Percentiles rank a stretch among this genome's conserved stretches.
These are phyloP conservation scores for Allantophomopsis cytisporea DNA, from an alignment of 2,329 filamentous ascomycete genomes.

Conservation along the genomic window DNA sequence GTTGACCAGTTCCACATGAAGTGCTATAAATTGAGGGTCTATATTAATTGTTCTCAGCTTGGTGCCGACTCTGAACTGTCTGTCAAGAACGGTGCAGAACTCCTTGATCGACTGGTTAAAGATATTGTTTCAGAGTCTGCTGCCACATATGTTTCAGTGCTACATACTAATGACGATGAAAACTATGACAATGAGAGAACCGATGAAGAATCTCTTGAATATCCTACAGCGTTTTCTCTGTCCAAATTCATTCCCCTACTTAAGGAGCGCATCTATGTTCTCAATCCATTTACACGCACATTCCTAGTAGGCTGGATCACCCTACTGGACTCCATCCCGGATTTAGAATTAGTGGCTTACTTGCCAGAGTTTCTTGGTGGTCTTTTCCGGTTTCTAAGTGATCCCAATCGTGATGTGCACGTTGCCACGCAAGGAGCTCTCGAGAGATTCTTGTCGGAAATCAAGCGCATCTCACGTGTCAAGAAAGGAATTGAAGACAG, in stretches of 20 bases:
- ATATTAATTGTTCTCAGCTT: conserved; percentile 40
- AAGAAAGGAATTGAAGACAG: conserved; percentile 89
- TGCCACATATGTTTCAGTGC: conserved; percentile 82
- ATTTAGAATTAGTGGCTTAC: conserved; percentile 86
- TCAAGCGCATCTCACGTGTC: conserved; percentile 83
- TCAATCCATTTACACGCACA: conserved; percentile 87
- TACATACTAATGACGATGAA: conserved; percentile 49
- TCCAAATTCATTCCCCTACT: conserved; percentile 83
- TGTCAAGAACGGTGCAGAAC: conserved; percentile 94
- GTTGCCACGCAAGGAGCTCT: conserved; percentile 80
- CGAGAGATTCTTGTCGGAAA: conserved; percentile 83
- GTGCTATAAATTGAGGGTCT: no score
- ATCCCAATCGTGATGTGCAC: conserved; percentile 87
- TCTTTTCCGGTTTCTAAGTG: conserved; percentile 81
- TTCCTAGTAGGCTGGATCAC: conserved; percentile 96
- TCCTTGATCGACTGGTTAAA: conserved; percentile 88
- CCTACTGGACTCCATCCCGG: conserved; percentile 87
- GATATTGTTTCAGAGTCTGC: conserved; percentile 94
- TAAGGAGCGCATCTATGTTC: conserved; percentile 84
- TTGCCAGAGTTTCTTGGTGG: conserved; percentile 85
- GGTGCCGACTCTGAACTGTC: conserved; percentile 92
- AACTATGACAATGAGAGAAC: conserved; percentile 33
- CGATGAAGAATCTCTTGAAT: conserved; percentile 27
- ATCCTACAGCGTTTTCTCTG: conserved; percentile 84
- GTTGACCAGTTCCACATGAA: conserved; percentile 5